Percentiles rank a stretch among this genome's conserved stretches.
These are phyloP conservation scores for Candida sanyaensis DNA, from an alignment of 1,139 yeast species.

Conservation along the genomic window DNA sequence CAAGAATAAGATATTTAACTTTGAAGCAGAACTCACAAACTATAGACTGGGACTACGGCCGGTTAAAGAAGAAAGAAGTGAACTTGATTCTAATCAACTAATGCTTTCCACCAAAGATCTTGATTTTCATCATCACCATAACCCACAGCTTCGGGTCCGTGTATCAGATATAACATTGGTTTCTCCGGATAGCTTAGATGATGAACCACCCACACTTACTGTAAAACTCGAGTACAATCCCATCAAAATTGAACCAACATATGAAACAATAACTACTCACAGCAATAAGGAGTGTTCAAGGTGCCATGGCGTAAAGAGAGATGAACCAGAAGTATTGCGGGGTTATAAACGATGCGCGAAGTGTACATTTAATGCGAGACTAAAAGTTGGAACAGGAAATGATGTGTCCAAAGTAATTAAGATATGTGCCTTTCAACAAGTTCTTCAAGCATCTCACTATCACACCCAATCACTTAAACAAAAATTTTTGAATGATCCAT, in stretches of 20 bases:
- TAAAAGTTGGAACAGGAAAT: neutral
- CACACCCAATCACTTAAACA: neutral
- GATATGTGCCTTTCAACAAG: neutral
- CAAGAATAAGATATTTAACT: neutral
- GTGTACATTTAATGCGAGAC: neutral
- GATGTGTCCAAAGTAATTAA: neutral
- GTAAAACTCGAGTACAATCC: too few relatives aligned
- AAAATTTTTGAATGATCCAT: neutral
- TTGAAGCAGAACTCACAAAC: neutral
- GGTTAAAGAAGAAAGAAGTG: neutral
- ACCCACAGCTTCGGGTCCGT: neutral
- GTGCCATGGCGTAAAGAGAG: neutral
- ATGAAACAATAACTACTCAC: neutral
- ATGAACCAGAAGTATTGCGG: neutral
- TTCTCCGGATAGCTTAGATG: neutral
- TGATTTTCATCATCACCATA: neutral
- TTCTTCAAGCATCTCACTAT: neutral
- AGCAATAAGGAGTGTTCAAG: too few relatives aligned
- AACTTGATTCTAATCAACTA: neutral
- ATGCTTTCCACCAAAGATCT: neutral
- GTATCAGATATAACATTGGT: neutral
- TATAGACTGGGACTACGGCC: neutral
- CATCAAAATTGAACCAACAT: neutral
- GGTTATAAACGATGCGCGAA: neutral
- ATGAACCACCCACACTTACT: neutral